Conservation (phyloP, 108 stramenopile species). For the Pseudonitzschia multistriata region DNA sequence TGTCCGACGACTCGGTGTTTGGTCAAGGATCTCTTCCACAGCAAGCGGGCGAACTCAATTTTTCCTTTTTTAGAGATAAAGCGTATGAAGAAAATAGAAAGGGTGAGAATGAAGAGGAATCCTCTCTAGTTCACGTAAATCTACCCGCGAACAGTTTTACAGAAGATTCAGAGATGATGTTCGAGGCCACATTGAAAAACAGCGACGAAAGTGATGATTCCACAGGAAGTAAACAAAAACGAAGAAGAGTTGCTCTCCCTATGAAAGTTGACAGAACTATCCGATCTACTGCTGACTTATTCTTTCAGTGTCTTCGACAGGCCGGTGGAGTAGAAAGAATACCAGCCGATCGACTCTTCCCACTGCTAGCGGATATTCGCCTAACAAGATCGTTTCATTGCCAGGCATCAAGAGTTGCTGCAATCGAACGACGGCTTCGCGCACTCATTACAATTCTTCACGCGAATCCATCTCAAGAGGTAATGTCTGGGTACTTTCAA, state of each 20-base stretch:
- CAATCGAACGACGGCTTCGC: constrained; percentile 68
- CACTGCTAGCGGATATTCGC: constrained; percentile 73
- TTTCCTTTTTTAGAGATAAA: constrained; percentile 40
- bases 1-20: constrained; percentile 54
- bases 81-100: not conserved
- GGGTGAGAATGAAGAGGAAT: constrained; percentile 18
- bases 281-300: constrained; percentile 54
- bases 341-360: constrained; percentile 71
- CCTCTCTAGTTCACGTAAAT: constrained; percentile 21
- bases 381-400: constrained; percentile 71
- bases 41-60: constrained; percentile 49
- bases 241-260: constrained; percentile 32
- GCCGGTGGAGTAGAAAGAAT: constrained; percentile 37
- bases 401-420: constrained; percentile 46
- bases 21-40: constrained; percentile 39
- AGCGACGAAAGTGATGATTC: constrained; percentile 35
- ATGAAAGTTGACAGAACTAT: constrained; percentile 18
- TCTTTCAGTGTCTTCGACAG: constrained; percentile 48
- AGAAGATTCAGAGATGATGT: constrained; percentile 21
- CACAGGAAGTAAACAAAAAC: constrained; percentile 35
- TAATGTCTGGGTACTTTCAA: constrained; percentile 77
- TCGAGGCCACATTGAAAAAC: constrained; percentile 11
- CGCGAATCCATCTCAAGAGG: constrained; percentile 73
- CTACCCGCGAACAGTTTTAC: constrained; percentile 25
- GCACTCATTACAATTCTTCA: constrained; percentile 76